These are phyloP conservation scores for Meredithiella fracta DNA, from an alignment of 2,329 filamentous ascomycete genomes.

Conservation along the genomic window DNA sequence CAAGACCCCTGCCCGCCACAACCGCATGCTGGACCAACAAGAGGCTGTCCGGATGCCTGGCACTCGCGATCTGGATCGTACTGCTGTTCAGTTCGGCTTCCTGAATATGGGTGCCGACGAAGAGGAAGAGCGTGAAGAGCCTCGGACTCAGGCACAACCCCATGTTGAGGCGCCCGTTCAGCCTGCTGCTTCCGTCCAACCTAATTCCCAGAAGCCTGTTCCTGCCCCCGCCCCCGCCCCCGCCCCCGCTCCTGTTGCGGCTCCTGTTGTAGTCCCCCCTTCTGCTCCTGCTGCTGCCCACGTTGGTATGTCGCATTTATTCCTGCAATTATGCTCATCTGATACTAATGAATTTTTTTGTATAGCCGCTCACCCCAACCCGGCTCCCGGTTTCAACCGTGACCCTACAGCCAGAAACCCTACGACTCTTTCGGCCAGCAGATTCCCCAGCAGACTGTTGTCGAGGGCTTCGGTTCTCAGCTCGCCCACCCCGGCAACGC, in stretches of 20 bases:
- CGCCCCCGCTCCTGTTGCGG: conserved; percentile 20
- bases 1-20: conserved; percentile 46
- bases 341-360: too few relatives aligned
- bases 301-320: neutral
- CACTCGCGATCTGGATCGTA: conserved; percentile 83
- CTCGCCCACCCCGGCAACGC: conserved; percentile 44
- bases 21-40: conserved; percentile 80
- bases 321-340: neutral
- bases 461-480: conserved; percentile 26
- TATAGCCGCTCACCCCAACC: neutral
- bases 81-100: conserved; percentile 90
- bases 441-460: conserved; percentile 30
- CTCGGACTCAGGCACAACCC: conserved; percentile 84
- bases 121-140: conserved; percentile 81
- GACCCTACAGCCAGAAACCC: conserved; percentile 37
- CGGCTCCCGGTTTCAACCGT: conserved; percentile 10
- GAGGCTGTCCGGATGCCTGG: conserved; percentile 97
- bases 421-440: conserved; percentile 45
- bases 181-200: conserved; percentile 66
- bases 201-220: conserved; percentile 39
- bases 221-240: conserved; percentile 23
- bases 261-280: conserved; percentile 16
- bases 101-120: conserved; percentile 75
- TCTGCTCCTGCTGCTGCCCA: conserved; percentile 16
- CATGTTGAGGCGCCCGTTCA: conserved; percentile 82